A percentile compares a stretch with the other conserved stretches of the same genome.
These are phyloP conservation scores for Mycena vitilis DNA, from an alignment of 768 basidiomycete genomes.

Conservation along the genomic window DNA sequence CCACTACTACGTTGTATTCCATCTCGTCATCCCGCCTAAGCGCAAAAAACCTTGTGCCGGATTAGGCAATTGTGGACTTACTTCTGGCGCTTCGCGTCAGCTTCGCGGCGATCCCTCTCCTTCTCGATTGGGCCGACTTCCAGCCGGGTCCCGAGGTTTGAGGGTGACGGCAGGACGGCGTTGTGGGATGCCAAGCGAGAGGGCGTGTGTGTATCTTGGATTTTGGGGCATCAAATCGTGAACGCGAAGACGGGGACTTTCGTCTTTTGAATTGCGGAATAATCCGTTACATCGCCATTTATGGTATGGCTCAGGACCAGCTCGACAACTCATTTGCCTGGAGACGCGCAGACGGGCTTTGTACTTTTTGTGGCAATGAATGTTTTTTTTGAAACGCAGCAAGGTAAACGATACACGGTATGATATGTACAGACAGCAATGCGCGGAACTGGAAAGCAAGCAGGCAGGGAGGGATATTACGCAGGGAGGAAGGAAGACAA, in stretches of 20 bases:
- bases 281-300: no score
- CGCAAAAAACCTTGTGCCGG: neutral
- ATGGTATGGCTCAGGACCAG: no score
- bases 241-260: no score
- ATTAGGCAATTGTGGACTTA: slow-evolving; percentile 6
- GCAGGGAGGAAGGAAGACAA: neutral
- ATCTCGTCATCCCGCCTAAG: neutral
- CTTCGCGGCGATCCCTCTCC: neutral
- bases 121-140: neutral
- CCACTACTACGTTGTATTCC: neutral
- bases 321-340: no score
- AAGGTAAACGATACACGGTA: neutral
- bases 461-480: neutral
- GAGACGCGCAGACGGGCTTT: neutral
- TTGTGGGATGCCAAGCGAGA: no score
- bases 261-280: no score
- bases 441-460: neutral
- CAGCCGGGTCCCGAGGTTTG: no score
- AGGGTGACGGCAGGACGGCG: no score
- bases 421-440: no score
- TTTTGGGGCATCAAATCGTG: no score
- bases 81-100: neutral
- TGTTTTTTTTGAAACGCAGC: neutral
- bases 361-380: neutral
- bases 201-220: no score